Evolutionary conservation across 805 yeast species (phyloP).

Genomic region (Novakomyces olei): DNA sequence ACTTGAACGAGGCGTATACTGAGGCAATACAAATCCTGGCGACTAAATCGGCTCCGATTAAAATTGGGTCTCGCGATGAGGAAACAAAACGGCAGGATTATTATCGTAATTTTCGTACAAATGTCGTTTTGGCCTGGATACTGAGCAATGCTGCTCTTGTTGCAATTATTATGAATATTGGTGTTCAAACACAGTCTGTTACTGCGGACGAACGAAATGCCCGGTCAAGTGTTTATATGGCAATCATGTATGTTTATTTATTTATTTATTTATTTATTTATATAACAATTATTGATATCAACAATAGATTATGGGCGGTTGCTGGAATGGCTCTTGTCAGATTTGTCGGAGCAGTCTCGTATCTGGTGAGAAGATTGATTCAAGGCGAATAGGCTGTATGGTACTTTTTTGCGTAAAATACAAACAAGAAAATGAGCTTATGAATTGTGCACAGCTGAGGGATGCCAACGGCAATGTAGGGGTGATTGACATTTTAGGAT

Average conservation of each 20-base stretch:
- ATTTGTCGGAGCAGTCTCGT: neutral
- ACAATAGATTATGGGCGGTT: neutral
- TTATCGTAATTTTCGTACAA: conserved; percentile 81
- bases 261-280: too few relatives aligned
- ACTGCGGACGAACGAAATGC: neutral
- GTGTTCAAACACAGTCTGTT: neutral
- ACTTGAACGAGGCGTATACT: conserved; percentile 63
- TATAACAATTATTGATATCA: too few relatives aligned
- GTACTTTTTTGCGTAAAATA: too few relatives aligned
- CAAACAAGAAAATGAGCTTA: too few relatives aligned
- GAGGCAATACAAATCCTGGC: conserved; percentile 44
- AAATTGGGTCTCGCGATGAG: conserved; percentile 38
- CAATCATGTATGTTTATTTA: too few relatives aligned
- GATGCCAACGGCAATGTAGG: too few relatives aligned
- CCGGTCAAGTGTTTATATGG: neutral
- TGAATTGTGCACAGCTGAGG: too few relatives aligned
- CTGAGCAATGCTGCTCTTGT: conserved; percentile 15
- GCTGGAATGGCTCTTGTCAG: neutral
- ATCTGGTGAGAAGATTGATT: neutral
- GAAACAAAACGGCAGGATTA: conserved; percentile 43
- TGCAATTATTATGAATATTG: neutral
- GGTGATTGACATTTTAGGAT: too few relatives aligned
- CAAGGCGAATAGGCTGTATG: neutral
- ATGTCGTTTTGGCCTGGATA: conserved; percentile 92
- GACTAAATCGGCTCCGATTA: neutral